Percentiles rank a stretch among this genome's conserved stretches.
These are phyloP conservation scores for Blastobotrys raffinosifermentans DNA, from an alignment of 1,139 yeast genomes.

Conservation along the genomic window DNA sequence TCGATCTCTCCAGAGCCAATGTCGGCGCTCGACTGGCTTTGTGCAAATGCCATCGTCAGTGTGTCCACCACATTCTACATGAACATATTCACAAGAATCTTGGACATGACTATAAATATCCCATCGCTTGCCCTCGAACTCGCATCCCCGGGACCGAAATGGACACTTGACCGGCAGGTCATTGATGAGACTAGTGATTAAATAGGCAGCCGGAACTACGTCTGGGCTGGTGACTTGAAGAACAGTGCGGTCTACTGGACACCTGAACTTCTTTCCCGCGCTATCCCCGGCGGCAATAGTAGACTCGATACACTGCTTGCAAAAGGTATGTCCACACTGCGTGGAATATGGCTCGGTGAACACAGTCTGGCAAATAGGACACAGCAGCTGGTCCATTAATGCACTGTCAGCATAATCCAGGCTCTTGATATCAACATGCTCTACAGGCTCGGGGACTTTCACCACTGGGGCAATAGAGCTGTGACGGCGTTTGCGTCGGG, in stretches of 20 bases:
- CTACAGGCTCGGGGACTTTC: no score
- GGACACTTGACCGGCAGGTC: conserved; percentile 56
- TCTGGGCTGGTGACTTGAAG: conserved; percentile 30
- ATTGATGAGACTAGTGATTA: conserved; percentile 55
- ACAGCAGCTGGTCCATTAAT: conserved; percentile 40
- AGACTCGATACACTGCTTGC: conserved; percentile 23
- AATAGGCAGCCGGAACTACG: conserved; percentile 55
- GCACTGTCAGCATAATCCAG: conserved; percentile 31
- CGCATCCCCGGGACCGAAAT: conserved; percentile 50
- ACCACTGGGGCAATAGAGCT: no score
- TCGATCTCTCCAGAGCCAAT: not conserved
- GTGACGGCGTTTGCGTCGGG: no score
- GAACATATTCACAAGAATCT: conserved; percentile 47
- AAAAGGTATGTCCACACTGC: conserved; percentile 35
- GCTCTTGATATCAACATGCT: conserved; percentile 5
- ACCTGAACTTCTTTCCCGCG: conserved; percentile 31
- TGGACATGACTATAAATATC: conserved; percentile 48
- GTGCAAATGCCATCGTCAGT: conserved; percentile 7
- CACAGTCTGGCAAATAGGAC: conserved; percentile 33
- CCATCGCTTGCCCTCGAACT: conserved; percentile 57
- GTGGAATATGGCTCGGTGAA: conserved; percentile 32
- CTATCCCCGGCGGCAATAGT: conserved; percentile 14
- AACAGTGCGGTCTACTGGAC: conserved; percentile 62
- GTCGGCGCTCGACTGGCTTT: conserved; percentile 1
- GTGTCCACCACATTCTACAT: conserved; percentile 38